A percentile compares a stretch with the other conserved stretches of the same genome.
phyloP scores from a whole-genome alignment of 2,329 filamentous ascomycete species.

The Verticillium dahliae region DNA sequence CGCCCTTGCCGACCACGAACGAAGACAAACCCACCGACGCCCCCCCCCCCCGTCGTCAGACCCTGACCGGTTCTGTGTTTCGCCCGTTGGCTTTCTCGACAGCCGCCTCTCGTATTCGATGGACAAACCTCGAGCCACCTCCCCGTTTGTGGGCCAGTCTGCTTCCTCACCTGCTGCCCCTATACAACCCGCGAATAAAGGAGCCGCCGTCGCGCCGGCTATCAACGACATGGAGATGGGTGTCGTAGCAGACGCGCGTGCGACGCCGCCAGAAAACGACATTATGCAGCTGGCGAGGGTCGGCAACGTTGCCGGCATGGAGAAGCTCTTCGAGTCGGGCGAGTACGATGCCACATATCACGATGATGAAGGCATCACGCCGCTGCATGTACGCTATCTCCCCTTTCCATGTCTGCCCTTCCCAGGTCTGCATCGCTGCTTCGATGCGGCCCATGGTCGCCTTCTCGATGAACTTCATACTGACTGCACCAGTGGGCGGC shows the following conservation, averaged over 20 bases:
- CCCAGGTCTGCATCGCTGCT: not conserved
- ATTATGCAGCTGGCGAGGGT: conserved; percentile 92
- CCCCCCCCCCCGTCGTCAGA: not conserved
- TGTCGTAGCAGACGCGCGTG: conserved; percentile 32
- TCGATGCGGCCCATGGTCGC: not conserved
- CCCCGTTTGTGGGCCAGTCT: not conserved
- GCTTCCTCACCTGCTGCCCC: conserved; percentile 28
- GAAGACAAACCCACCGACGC: not conserved
- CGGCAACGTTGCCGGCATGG: conserved; percentile 80
- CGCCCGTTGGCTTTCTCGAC: not conserved
- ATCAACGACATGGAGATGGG: conserved; percentile 54
- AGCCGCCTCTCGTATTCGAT: conserved; percentile 20
- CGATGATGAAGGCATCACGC: conserved; percentile 91
- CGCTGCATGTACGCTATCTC: conserved; percentile 68
- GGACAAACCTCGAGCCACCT: conserved; percentile 29
- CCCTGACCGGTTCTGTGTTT: not conserved
- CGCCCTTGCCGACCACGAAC: not conserved
- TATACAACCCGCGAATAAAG: conserved; percentile 49
- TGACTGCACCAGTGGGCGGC: conserved; percentile 73
- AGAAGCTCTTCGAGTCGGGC: conserved; percentile 79
- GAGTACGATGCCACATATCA: conserved; percentile 76
- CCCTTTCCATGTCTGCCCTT: not conserved
- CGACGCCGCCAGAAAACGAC: conserved; percentile 55
- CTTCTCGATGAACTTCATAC: conserved; percentile 4
- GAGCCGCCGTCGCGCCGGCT: conserved; percentile 44